Percentiles rank a stretch among this genome's conserved stretches.
These are phyloP conservation scores for Hyparrhenia diplandra DNA, from an alignment of 176 grass and related monocot genomes.

Conservation along the genomic window DNA sequence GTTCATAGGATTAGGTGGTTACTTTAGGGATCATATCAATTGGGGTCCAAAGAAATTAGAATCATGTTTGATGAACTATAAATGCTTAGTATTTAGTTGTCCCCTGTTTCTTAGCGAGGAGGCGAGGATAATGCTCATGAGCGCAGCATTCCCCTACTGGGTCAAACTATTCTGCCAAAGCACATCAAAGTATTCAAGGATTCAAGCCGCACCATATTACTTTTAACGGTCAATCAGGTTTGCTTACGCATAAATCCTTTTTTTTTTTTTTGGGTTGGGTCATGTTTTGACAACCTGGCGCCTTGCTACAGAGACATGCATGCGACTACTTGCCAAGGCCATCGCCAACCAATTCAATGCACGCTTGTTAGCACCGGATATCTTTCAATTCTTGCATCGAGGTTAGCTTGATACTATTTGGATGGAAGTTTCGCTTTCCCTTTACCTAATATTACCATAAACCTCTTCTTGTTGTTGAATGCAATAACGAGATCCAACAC, in stretches of 20 bases:
- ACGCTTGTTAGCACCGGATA: conserved; percentile 58
- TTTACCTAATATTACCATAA: conserved; percentile 20
- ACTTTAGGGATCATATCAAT: background rate
- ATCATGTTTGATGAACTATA: conserved; percentile 10
- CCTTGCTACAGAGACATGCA: conserved; percentile 56
- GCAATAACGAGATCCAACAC: conserved; percentile 57
- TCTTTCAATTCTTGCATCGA: conserved; percentile 49
- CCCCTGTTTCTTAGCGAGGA: conserved; percentile 53
- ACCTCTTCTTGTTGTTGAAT: background rate
- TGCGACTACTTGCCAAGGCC: conserved; percentile 63
- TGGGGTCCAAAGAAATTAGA: background rate
- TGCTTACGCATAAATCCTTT: background rate
- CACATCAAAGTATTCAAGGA: conserved; percentile 53
- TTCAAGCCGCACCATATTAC: conserved; percentile 70
- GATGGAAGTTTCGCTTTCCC: background rate
- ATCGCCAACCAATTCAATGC: conserved; percentile 65
- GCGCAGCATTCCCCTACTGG: conserved; percentile 64
- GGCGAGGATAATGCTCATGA: conserved; percentile 52
- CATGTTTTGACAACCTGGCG: background rate
- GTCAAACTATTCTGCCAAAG: conserved; percentile 42
- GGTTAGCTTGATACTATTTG: conserved; percentile 20
- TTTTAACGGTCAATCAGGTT: conserved; percentile 79
- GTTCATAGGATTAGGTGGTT: background rate
- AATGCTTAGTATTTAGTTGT: conserved; percentile 11
- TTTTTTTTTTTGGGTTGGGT: background rate